Conservation (phyloP, 2,329 filamentous ascomycete genomes). For the Dactylellina cionopaga region DNA sequence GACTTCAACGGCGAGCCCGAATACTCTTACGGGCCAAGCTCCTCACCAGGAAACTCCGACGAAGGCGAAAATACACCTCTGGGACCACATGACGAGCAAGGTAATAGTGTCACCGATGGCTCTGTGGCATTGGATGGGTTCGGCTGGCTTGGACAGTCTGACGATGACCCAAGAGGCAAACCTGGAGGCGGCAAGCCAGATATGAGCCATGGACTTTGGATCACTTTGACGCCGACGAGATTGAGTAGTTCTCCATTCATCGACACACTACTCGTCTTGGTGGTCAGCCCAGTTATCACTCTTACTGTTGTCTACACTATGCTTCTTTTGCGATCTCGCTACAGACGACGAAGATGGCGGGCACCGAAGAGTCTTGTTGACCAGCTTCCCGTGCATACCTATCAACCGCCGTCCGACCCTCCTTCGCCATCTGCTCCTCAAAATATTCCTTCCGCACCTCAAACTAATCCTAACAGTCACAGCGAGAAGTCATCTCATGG, state of each 20-base stretch:
- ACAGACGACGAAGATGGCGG: constrained; percentile 88
- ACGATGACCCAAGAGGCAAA: constrained; percentile 9
- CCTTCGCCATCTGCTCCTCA: constrained; percentile 71
- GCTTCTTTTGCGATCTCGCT: constrained; percentile 84
- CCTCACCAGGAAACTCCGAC: neutral
- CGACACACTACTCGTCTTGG: constrained; percentile 94
- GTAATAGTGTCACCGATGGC: constrained; percentile 48
- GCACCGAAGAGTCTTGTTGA: constrained; percentile 98
- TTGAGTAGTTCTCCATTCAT: constrained; percentile 91
- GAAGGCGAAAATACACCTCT: constrained; percentile 23
- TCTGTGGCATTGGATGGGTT: constrained; percentile 47
- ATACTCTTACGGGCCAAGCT: constrained; percentile 13
- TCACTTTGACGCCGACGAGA: constrained; percentile 91
- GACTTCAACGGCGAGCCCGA: constrained; percentile 9
- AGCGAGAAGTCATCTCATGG: constrained; percentile 46
- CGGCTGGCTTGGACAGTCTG: constrained; percentile 40
- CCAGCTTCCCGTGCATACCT: constrained; percentile 91
- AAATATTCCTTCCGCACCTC: constrained; percentile 69
- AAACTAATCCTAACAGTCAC: constrained; percentile 56
- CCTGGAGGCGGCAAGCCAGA: constrained; percentile 34
- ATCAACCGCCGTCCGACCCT: constrained; percentile 76
- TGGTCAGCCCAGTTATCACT: constrained; percentile 91
- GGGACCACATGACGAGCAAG: constrained; percentile 48
- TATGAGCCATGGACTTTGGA: constrained; percentile 82
- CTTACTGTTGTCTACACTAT: constrained; percentile 89